Conservation (phyloP, 192 early-diverging fungal species). For the Coemansia sp. region DNA sequence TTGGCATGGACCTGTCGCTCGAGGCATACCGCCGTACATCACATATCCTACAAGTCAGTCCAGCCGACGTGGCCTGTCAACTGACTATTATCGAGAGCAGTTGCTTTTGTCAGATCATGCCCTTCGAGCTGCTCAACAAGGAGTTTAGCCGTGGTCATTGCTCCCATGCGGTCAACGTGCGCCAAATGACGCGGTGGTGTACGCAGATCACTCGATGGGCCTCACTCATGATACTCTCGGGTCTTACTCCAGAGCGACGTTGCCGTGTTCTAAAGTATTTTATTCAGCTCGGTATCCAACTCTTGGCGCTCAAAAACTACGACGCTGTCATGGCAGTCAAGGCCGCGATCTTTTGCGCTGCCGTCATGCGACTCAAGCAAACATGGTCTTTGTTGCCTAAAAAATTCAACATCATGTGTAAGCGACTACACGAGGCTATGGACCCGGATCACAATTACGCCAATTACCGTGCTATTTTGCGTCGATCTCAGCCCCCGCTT, state of each 20-base stretch:
- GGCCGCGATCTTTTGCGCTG: constrained; percentile 73
- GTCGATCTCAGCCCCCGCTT: constrained; percentile 63
- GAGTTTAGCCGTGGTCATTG: constrained; percentile 60
- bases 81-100: constrained; percentile 79
- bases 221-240: constrained; percentile 71
- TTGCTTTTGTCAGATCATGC: constrained; percentile 69
- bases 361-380: constrained; percentile 70
- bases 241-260: constrained; percentile 72
- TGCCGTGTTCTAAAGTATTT: constrained; percentile 72
- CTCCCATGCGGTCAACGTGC: constrained; percentile 67
- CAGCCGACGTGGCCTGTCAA: constrained; percentile 82
- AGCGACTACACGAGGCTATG: constrained; percentile 61
- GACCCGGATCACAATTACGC: constrained; percentile 71
- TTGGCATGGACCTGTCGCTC: constrained; percentile 56
- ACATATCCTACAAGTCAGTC: constrained; percentile 71
- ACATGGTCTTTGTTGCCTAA: constrained; percentile 70
- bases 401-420: constrained; percentile 70
- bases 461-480: constrained; percentile 58
- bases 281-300: constrained; percentile 73
- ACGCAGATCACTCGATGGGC: constrained; percentile 84
- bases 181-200: constrained; percentile 69
- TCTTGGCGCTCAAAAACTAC: constrained; percentile 65
- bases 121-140: constrained; percentile 74
- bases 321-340: constrained; percentile 82
- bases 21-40: constrained; percentile 65